Base-by-base conservation (phyloP, 1,284 basidiomycete genomes). In the Sanghuangporus baumii region DNA sequence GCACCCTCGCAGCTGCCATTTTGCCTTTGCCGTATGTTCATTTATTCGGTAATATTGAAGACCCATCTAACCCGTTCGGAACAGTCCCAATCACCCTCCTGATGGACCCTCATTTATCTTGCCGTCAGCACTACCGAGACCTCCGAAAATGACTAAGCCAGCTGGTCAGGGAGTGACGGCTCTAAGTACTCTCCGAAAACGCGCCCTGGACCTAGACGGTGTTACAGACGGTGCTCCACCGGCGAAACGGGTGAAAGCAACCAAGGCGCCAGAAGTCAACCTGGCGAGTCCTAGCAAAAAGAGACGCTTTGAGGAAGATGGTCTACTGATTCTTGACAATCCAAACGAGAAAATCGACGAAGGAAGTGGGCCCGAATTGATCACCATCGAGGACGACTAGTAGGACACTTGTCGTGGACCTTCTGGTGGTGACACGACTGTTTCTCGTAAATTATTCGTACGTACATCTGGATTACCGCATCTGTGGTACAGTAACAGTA, bases 1-100 rank as follows among this genome's bases (percentile, higher is more conserved):
- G 80, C 9, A 91, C 88, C 1, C 81, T 96, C 51, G 81, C 87
- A 12, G 80, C 95, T n/a, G 88, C 82, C 1, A 71, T 96, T 34
- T 83, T 84, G 50, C 74, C 76, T 38, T 77, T 91, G 52, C 85
- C 89, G 92, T 94, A 70, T 74, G 93, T 82, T 26, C 31, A 54
- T 40, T 48, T 59, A 60, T 43, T 31, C 46, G 43, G 36, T 54
- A 59, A 57, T 48, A 20, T 55, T 65, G 57, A 48, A 31, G 48
- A 52, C 40, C 59, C 50, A 20, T 47, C 41, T 46, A 37, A 57
- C 37, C 46, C 7, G 14, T 46, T 46, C 20, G 43, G 26, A 48
- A 31, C 68, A 87, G 86, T 61, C 78, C 79, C 2, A 79, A 83
- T 66, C 82, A 88, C 68, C 74, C 81, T 0, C 57, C 67, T 0